Conservation (phyloP, 208 protist species). For the Trypanosoma vivax region DNA sequence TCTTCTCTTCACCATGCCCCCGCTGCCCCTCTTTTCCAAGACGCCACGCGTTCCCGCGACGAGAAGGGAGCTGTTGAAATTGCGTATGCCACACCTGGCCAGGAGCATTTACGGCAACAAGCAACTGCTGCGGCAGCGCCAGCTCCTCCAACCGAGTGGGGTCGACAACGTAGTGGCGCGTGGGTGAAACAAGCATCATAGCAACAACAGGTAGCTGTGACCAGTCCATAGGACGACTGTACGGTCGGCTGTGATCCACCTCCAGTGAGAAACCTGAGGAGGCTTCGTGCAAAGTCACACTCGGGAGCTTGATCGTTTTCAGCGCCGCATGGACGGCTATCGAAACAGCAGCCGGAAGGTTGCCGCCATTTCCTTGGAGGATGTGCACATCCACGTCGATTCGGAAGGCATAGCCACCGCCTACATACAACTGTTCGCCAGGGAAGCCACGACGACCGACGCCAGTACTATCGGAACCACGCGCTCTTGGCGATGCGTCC, state of each 20-base stretch:
- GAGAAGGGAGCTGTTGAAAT: constrained; percentile 66
- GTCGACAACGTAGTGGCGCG: constrained; percentile 76
- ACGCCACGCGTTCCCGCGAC: constrained; percentile 43
- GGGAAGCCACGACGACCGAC: constrained; percentile 31
- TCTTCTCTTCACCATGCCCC: neutral
- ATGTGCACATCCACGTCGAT: constrained; percentile 82
- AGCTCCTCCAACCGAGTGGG: constrained; percentile 63
- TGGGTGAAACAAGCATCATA: constrained; percentile 54
- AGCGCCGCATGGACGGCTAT: constrained; percentile 68
- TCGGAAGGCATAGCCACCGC: constrained; percentile 63
- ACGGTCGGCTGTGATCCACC: constrained; percentile 62
- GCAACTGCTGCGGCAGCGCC: constrained; percentile 72
- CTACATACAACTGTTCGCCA: constrained; percentile 56
- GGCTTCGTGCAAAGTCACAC: constrained; percentile 54
- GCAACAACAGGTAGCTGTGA: constrained; percentile 46
- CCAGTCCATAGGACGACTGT: constrained; percentile 46
- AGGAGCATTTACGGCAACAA: constrained; percentile 42
- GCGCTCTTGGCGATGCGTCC: neutral
- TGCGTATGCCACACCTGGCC: constrained; percentile 52
- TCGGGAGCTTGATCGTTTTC: constrained; percentile 38
- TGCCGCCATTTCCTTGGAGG: constrained; percentile 57
- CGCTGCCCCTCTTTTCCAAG: constrained; percentile 6
- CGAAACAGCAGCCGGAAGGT: constrained; percentile 36
- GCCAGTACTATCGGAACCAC: neutral
- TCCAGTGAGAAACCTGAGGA: constrained; percentile 52